Evolutionary conservation across 805 yeast species (phyloP), one percentile per base, ranked within the genome.

Genomic region (Teunomyces cretensis): DNA sequence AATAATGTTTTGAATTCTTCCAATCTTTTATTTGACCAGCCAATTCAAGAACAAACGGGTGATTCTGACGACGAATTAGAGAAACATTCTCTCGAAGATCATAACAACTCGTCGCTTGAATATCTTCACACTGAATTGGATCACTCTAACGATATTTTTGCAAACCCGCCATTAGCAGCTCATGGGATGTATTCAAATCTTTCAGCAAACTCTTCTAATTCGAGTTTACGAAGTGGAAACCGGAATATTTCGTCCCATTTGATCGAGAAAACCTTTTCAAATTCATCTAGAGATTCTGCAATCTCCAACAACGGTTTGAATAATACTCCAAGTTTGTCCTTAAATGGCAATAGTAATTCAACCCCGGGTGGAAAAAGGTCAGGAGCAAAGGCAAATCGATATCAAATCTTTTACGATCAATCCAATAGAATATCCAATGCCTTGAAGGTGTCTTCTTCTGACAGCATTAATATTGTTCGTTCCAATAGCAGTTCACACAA

Each of bases 351-450:
- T n/a, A 15, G 27, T 26, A 55, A 44, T 33, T 40, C 51, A 6
- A 56, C 60, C 1, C 60, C 64, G 2, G 44, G 58, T 4, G 47
- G 50, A 1, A 64, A 62, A 55, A 63, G 63, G 53, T 68, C 67
- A 12, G 70, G 61, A 28, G 79, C 79, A 13, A 67, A 70, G 41
- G 80, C 80, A 1, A 61, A 58, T 24, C 60, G 80, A 41, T 77
- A 75, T 49, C 79, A 76, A 54, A 65, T 68, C 9, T 74, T 74
- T 54, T 75, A 76, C 48, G 76, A 74, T 48, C 75, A 71, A 50
- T 69, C 75, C 6, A 61, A 60, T 40, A 61, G 70, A 32, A 60
- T 75, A n/a, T 67, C 75, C 1, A 70, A 64, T 55, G 79, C 79
- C 1, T 55, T 76, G 47, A 72, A 72, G 44, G 41, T 47, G 13